Conservation (phyloP, 2,329 filamentous ascomycete genomes). For the Trichoderma harzianum region DNA sequence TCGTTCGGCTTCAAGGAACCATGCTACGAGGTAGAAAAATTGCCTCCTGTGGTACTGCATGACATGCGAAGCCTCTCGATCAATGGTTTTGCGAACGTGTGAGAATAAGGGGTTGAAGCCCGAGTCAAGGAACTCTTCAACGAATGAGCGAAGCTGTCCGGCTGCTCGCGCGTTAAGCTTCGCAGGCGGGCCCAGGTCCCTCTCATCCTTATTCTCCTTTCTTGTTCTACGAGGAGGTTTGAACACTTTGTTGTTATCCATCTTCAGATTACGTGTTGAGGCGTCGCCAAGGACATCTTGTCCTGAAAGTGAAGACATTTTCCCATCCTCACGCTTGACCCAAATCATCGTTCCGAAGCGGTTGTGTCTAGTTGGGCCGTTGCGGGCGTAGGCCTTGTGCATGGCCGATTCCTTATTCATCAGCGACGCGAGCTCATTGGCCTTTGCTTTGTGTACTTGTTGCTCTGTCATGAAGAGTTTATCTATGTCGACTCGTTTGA, state of each 20-base stretch:
- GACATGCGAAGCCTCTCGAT: conserved; percentile 81
- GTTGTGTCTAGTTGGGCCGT: conserved; percentile 82
- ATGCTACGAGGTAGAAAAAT: conserved; percentile 87
- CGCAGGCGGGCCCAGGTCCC: conserved; percentile 73
- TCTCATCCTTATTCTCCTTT: conserved; percentile 60
- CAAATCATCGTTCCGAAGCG: conserved; percentile 97
- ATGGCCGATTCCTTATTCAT: conserved; percentile 83
- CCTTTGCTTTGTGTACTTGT: conserved; percentile 65
- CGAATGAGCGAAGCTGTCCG: conserved; percentile 74
- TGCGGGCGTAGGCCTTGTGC: conserved; percentile 70
- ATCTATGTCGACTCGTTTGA: conserved; percentile 82
- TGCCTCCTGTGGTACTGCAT: conserved; percentile 74
- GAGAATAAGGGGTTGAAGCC: conserved; percentile 90
- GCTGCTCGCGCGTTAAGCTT: conserved; percentile 70
- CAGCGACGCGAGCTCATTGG: conserved; percentile 68
- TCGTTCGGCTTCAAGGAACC: conserved; percentile 88
- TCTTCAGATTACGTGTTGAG: conserved; percentile 72
- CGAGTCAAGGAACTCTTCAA: conserved; percentile 90
- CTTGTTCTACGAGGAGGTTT: conserved; percentile 68
- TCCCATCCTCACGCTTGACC: conserved; percentile 83
- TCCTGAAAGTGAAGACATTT: conserved; percentile 81
- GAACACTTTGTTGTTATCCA: conserved; percentile 89
- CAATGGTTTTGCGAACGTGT: conserved; percentile 82
- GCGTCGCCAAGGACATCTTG: conserved; percentile 78
- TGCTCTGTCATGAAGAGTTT: conserved; percentile 82